Conservation (phyloP, 2,329 filamentous ascomycete genomes). For the Fusarium transvaalense region DNA sequence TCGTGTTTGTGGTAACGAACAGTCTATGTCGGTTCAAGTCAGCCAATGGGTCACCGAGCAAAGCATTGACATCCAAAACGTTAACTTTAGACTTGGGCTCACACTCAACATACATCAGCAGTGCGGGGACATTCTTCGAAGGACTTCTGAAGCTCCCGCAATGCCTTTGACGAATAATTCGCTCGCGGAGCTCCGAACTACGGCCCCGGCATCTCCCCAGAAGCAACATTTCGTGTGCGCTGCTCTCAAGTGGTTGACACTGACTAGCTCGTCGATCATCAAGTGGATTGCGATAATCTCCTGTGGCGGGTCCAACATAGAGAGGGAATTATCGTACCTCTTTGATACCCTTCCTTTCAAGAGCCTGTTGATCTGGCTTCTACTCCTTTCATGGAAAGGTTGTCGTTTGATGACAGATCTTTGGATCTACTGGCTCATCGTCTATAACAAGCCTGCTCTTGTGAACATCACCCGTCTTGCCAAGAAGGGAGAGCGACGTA, state of each 20-base stretch:
- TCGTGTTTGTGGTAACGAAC: background rate
- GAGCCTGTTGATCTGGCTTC: background rate
- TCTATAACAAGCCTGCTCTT: constrained; percentile 5
- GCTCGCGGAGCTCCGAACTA: background rate
- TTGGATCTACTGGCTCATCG: constrained; percentile 9
- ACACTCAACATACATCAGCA: background rate
- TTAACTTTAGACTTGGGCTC: background rate
- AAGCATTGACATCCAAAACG: background rate
- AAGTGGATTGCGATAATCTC: constrained; percentile 7
- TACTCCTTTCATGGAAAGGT: background rate
- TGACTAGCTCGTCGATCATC: background rate
- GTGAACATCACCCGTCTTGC: constrained; percentile 1
- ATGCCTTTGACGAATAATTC: background rate
- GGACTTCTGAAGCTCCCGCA: background rate
- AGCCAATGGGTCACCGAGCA: background rate
- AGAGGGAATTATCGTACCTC: constrained; percentile 1
- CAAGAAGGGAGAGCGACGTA: constrained; percentile 9
- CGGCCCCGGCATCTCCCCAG: background rate
- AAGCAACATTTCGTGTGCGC: background rate
- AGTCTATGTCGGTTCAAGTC: background rate
- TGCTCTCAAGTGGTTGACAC: background rate
- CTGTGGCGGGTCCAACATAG: background rate
- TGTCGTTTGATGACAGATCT: background rate
- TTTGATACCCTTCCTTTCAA: background rate
- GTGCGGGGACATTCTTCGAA: background rate